These are phyloP conservation scores for Puccinia horiana DNA, from an alignment of 1,284 basidiomycete species.

Conservation along the genomic window DNA sequence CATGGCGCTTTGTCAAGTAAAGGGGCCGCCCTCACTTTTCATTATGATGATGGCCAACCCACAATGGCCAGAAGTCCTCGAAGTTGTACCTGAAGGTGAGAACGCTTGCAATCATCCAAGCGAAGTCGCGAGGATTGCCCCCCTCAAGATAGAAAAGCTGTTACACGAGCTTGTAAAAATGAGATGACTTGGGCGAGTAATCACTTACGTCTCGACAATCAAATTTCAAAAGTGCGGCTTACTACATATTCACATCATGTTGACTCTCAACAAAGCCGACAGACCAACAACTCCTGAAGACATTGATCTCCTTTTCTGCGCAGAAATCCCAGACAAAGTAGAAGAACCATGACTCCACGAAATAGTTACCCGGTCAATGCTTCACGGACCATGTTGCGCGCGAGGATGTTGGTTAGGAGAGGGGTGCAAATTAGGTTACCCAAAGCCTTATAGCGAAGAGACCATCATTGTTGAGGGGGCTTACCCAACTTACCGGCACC, in stretches of 20 bases:
- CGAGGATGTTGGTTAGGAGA: conserved; percentile 51
- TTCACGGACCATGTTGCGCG: conserved; percentile 62
- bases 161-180: no score
- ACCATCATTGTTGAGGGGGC: conserved; percentile 60
- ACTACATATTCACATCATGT: not conserved
- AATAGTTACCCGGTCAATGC: conserved; percentile 59
- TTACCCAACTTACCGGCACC: conserved; percentile 57
- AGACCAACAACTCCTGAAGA: no score
- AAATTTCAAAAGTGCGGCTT: conserved; percentile 16
- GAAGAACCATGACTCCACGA: conserved; percentile 60
- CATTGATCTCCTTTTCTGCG: conserved; percentile 61
- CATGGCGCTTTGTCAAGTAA: conserved; percentile 57
- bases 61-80: conserved; percentile 53
- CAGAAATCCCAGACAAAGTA: conserved; percentile 61
- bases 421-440: conserved; percentile 59
- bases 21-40: conserved; percentile 59
- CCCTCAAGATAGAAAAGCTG: no score
- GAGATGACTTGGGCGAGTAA: no score
- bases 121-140: no score
- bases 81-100: no score
- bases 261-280: not conserved
- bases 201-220: not conserved
- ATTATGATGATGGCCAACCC: conserved; percentile 61
- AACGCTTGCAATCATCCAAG: no score
- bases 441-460: conserved; percentile 58